phyloP scores from a whole-genome alignment of 2,329 filamentous ascomycete genomes.

The Beauveria sp. region DNA sequence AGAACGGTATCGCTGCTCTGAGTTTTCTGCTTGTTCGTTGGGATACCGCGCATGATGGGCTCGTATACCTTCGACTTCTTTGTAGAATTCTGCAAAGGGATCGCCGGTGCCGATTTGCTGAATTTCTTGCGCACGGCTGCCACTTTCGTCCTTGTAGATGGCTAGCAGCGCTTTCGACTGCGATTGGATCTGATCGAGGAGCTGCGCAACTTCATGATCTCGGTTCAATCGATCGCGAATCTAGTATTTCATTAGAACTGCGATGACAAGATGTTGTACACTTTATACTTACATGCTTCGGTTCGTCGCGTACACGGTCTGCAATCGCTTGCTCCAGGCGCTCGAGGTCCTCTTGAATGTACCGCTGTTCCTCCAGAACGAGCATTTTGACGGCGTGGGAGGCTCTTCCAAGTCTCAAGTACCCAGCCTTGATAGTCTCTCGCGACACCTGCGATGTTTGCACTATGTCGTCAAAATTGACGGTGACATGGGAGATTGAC shows the following conservation, averaged over 20 bases:
- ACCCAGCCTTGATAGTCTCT: background rate
- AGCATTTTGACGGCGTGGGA: constrained; percentile 49
- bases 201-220: constrained; percentile 85
- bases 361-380: constrained; percentile 87
- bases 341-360: constrained; percentile 93
- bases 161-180: constrained; percentile 75
- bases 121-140: constrained; percentile 67
- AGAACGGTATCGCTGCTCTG: constrained; percentile 82
- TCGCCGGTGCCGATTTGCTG: constrained; percentile 79
- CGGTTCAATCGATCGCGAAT: constrained; percentile 82
- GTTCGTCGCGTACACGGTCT: constrained; percentile 82
- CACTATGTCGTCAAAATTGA: background rate
- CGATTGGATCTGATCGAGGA: constrained; percentile 78
- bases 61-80: constrained; percentile 71
- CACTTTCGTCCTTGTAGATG: constrained; percentile 76
- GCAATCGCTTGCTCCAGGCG: constrained; percentile 89
- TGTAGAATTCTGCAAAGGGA: constrained; percentile 85
- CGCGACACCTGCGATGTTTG: background rate
- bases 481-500: background rate
- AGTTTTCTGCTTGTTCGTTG: constrained; percentile 89
- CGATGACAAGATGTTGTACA: constrained; percentile 13
- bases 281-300: constrained; percentile 62
- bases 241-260: constrained; percentile 34
- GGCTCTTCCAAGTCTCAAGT: background rate
- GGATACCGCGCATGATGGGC: constrained; percentile 86